These are phyloP conservation scores for Phlebiopsis flavidoalba DNA, from an alignment of 768 basidiomycete genomes.

Conservation along the genomic window DNA sequence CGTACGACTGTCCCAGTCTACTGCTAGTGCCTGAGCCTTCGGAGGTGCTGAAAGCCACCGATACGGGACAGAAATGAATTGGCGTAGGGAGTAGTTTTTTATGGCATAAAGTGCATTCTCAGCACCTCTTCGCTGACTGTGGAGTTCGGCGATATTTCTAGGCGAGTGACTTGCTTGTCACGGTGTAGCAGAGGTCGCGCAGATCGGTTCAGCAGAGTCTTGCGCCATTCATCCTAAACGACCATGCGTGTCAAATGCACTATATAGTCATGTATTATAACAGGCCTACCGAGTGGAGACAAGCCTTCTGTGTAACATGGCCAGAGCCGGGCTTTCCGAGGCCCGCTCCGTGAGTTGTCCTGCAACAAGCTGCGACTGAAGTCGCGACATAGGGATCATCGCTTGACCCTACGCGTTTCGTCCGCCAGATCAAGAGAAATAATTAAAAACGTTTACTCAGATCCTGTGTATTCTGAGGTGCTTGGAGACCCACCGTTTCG, in stretches of 20 bases:
- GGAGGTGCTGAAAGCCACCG: slow-evolving; percentile 32
- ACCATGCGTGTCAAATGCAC: too few species aligned
- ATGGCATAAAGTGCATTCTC: slow-evolving; percentile 51
- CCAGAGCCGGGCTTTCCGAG: background rate
- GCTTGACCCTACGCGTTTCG: slow-evolving; percentile 2
- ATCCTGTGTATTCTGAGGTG: too few species aligned
- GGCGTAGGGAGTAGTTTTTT: slow-evolving; percentile 56
- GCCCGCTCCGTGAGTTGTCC: background rate
- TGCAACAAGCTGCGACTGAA: slow-evolving; percentile 1
- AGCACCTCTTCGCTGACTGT: slow-evolving; percentile 31
- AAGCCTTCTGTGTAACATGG: slow-evolving; percentile 11
- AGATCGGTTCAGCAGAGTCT: background rate
- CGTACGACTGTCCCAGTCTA: slow-evolving; percentile 68
- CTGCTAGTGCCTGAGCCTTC: slow-evolving; percentile 40
- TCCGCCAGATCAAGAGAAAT: background rate
- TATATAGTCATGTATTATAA: background rate
- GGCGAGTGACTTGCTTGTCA: background rate
- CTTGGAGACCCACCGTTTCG: slow-evolving; percentile 16
- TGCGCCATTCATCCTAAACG: background rate
- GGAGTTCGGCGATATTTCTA: slow-evolving; percentile 11
- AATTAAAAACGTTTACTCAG: background rate
- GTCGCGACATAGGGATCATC: slow-evolving; percentile 6
- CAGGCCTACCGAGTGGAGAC: slow-evolving; percentile 14
- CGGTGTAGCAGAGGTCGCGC: background rate
- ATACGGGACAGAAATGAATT: slow-evolving; percentile 65